A percentile compares a stretch with the other conserved stretches of the same genome.
Conservation (phyloP, 2,329 filamentous ascomycete species). For the Capronia coronata region DNA sequence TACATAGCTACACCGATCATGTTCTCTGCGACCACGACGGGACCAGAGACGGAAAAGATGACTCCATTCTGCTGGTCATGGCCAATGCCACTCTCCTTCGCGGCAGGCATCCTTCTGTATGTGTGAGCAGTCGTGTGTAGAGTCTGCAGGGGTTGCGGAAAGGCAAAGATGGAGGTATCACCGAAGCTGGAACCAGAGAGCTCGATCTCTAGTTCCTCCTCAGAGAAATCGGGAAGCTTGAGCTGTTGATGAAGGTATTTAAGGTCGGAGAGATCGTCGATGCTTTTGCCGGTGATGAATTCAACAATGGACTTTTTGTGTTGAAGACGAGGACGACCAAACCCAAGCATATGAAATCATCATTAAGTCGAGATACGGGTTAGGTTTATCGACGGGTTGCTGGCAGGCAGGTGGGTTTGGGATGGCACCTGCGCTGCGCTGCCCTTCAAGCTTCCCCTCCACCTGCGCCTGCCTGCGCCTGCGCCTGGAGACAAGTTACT, state of each 20-base stretch:
- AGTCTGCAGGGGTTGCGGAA: conserved; percentile 28
- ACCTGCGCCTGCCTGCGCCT: neutral
- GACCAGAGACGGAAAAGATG: conserved; percentile 69
- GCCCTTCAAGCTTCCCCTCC: neutral
- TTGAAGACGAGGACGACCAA: conserved; percentile 23
- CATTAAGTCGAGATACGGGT: conserved; percentile 4
- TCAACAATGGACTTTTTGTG: conserved; percentile 45
- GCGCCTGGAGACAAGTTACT: neutral
- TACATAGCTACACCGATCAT: conserved; percentile 99
- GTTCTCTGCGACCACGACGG: conserved; percentile 93
- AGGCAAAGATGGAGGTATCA: conserved; percentile 30
- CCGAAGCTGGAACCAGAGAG: conserved; percentile 33
- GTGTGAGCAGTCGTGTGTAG: conserved; percentile 29
- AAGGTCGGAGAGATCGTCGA: conserved; percentile 36
- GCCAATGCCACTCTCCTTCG: conserved; percentile 40
- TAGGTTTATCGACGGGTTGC: conserved; percentile 4
- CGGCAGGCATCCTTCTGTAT: conserved; percentile 40
- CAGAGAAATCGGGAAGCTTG: conserved; percentile 27
- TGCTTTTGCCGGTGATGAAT: conserved; percentile 49
- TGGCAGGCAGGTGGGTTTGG: conserved; percentile 4
- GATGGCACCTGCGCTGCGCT: neutral
- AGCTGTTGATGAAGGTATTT: conserved; percentile 23
- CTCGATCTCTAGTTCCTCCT: conserved; percentile 39
- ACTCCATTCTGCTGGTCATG: conserved; percentile 54
- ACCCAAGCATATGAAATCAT: conserved; percentile 26